Conservation (phyloP, 768 basidiomycete genomes). For the Paxillus involutus region DNA sequence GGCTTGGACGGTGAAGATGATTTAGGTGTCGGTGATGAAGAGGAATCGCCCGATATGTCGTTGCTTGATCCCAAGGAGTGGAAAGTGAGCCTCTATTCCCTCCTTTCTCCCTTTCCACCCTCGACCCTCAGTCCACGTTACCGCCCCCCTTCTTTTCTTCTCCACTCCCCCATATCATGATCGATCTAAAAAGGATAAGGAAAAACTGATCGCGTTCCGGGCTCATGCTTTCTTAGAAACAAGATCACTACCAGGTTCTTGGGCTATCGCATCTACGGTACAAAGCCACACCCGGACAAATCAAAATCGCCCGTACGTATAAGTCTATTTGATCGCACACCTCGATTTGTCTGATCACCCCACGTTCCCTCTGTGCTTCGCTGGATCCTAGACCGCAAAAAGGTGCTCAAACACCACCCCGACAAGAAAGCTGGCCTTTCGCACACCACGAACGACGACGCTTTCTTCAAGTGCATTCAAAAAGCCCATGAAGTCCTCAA, state of each 20-base stretch:
- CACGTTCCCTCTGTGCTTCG: too few species aligned
- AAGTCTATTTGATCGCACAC: neutral
- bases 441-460: conserved; percentile 91
- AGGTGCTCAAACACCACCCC: conserved; percentile 98
- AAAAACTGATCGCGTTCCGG: conserved; percentile 6
- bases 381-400: conserved; percentile 78
- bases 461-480: conserved; percentile 99
- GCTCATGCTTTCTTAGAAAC: conserved; percentile 60
- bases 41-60: conserved; percentile 70
- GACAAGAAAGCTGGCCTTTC: conserved; percentile 87
- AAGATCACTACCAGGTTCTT: conserved; percentile 97
- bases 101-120: too few species aligned
- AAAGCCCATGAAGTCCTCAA: conserved; percentile 96
- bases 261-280: conserved; percentile 90
- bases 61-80: conserved; percentile 94
- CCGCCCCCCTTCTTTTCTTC: neutral
- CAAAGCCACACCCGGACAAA: conserved; percentile 86
- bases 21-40: conserved; percentile 90
- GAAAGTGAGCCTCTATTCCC: conserved; percentile 63
- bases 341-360: neutral
- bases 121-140: neutral
- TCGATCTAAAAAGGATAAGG: neutral
- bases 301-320: conserved; percentile 90
- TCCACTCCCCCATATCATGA: neutral
- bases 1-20: conserved; percentile 68